Evolutionary conservation across 1,284 basidiomycete genomes (phyloP).

Genomic region (Puccinia polysora): DNA sequence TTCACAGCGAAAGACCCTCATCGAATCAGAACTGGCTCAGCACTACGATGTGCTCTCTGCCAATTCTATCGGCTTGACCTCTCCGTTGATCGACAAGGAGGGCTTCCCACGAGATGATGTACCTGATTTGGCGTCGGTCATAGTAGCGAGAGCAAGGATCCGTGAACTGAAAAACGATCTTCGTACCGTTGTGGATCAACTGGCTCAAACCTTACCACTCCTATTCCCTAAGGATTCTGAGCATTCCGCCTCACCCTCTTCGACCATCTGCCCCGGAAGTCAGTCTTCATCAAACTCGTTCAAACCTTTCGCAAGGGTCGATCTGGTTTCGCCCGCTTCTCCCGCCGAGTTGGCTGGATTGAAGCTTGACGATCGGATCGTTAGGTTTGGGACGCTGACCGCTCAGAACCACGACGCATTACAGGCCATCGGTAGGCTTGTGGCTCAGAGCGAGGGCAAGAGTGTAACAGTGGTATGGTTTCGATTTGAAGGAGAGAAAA

Average conservation of each 20-base stretch:
- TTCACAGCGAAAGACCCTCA: conserved; percentile 1
- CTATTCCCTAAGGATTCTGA: neutral
- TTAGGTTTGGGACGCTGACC: conserved; percentile 14
- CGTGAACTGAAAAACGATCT: conserved; percentile 36
- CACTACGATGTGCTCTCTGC: conserved; percentile 13
- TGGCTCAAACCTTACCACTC: conserved; percentile 16
- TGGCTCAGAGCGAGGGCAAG: conserved; percentile 13
- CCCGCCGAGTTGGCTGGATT: conserved; percentile 27
- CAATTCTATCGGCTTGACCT: conserved; percentile 12
- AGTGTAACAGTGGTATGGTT: conserved; percentile 25
- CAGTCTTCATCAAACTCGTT: neutral
- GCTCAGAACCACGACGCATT: conserved; percentile 23
- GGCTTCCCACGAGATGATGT: conserved; percentile 38
- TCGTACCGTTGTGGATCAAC: neutral
- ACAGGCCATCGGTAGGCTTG: conserved; percentile 6
- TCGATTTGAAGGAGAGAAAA: conserved; percentile 3
- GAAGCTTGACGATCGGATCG: conserved; percentile 6
- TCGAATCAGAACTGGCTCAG: conserved; percentile 1
- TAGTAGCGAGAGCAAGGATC: conserved; percentile 22
- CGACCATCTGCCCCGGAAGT: conserved; percentile 4
- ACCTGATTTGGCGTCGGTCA: conserved; percentile 30
- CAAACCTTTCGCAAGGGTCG: conserved; percentile 29
- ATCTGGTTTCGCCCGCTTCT: conserved; percentile 5
- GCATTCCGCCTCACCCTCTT: neutral
- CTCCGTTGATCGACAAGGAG: conserved; percentile 20